Conservation (phyloP, 1,139 yeast genomes). For the Zygosaccharomyces pseudobailii region DNA sequence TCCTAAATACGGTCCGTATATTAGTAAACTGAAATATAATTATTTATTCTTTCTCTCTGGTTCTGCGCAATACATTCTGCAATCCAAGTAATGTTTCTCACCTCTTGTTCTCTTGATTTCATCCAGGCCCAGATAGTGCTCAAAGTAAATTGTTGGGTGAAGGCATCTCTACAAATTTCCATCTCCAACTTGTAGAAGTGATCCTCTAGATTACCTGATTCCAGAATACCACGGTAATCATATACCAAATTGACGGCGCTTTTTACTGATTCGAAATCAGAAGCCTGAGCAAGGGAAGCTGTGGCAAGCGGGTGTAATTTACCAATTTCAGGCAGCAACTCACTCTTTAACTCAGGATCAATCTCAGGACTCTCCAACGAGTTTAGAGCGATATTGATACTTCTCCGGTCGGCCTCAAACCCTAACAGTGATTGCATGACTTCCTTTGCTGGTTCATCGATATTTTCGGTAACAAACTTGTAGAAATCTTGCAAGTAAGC, state of each 20-base stretch:
- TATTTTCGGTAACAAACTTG: slow-evolving; percentile 53
- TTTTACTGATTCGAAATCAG: slow-evolving; percentile 82
- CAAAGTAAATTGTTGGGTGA: slow-evolving; percentile 92
- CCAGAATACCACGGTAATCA: slow-evolving; percentile 72
- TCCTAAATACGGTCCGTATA: not conserved
- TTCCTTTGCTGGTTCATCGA: slow-evolving; percentile 74
- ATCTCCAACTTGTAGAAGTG: slow-evolving; percentile 89
- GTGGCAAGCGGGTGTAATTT: slow-evolving; percentile 73
- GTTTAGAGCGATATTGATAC: slow-evolving; percentile 86
- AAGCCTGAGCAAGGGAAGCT: slow-evolving; percentile 60
- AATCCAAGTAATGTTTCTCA: slow-evolving; percentile 95
- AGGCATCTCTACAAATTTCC: slow-evolving; percentile 87
- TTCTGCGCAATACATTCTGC: slow-evolving; percentile 95
- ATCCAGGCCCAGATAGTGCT: slow-evolving; percentile 96
- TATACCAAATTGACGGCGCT: slow-evolving; percentile 66
- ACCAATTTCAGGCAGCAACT: slow-evolving; percentile 78
- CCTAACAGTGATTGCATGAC: slow-evolving; percentile 71
- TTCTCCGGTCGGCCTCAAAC: slow-evolving; percentile 94
- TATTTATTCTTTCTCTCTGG: slow-evolving; percentile 75
- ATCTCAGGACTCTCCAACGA: slow-evolving; percentile 48
- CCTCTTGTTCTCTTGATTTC: slow-evolving; percentile 91
- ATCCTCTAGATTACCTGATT: slow-evolving; percentile 74
- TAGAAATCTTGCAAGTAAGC: slow-evolving; percentile 89
- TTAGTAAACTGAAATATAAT: slow-evolving; percentile 68
- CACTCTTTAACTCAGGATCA: slow-evolving; percentile 68